Conservation (phyloP, 2,329 filamentous ascomycete genomes). For the Parastagonospora nodorum region DNA sequence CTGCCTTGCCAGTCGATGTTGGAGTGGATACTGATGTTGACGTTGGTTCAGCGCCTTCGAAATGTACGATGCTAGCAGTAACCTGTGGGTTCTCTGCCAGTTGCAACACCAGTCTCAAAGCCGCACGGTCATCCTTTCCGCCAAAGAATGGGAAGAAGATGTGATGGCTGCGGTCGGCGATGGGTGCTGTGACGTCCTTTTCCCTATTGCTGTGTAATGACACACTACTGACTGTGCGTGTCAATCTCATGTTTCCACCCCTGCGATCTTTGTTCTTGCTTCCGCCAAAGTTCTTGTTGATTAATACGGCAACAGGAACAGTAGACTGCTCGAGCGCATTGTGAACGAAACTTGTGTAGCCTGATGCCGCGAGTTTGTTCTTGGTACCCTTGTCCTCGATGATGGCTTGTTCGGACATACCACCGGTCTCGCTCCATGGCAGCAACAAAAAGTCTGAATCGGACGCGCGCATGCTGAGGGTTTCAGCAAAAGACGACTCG, state of each 20-base stretch:
- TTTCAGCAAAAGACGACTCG: conserved; percentile 77
- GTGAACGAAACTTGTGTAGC: conserved; percentile 76
- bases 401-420: conserved; percentile 68
- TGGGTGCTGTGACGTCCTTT: conserved; percentile 59
- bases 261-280: conserved; percentile 43
- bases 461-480: conserved; percentile 67
- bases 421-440: conserved; percentile 87
- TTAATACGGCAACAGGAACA: conserved; percentile 76
- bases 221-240: conserved; percentile 37
- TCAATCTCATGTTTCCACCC: conserved; percentile 24
- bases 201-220: conserved; percentile 63
- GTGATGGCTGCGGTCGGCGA: conserved; percentile 74
- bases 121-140: conserved; percentile 78
- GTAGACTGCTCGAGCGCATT: conserved; percentile 66
- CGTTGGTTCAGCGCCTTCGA: conserved; percentile 46
- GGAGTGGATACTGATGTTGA: conserved; percentile 7
- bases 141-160: conserved; percentile 89
- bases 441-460: conserved; percentile 73
- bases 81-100: conserved; percentile 79
- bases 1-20: conserved; percentile 21
- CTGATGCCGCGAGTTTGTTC: conserved; percentile 63
- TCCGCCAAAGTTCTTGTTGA: conserved; percentile 72
- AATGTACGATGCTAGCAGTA: conserved; percentile 74
- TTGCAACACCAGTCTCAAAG: conserved; percentile 81
- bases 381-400: conserved; percentile 56